Base-by-base conservation (phyloP, 2,329 filamentous ascomycete genomes). In the Botryotinia globosa region DNA sequence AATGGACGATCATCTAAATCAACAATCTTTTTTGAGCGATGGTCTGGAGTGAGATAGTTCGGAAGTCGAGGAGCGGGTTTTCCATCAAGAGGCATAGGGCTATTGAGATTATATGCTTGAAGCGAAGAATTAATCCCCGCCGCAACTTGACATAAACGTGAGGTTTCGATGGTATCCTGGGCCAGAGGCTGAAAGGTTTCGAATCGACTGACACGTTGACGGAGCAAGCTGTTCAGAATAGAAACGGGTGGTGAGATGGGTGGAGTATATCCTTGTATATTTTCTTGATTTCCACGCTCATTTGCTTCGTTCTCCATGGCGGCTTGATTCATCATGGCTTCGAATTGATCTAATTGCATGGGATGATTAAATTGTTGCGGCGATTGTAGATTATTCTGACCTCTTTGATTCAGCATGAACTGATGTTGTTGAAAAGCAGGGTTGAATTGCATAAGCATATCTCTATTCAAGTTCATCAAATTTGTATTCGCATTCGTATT, bases 41-140 rank as follows among this genome's bases (percentile, higher is more conserved):
- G 48, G 20, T 56, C 65, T n/a, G 39, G 39, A 8, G 5, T 18
- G 4, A 67, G 48, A 18, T 32, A 32, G 6, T 56, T 37, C 18
- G 32, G 18, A 18, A 56, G 32, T 22, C 34, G 48, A 25, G 25
- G 16, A 56, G 9, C 34, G 5, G 48, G 34, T 5, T 25, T 67
- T 42, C 65, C 48, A 32, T 67, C 34, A 42, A 67, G 42, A 42
- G 65, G 65, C 65, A 56, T 67, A 22, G 34, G 48, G 6, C 34
- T 25, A 25, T 67, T 42, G n/a, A 67, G 65, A 32, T 42, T 56
- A 32, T 67, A 29, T 5, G 0, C 37, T 14, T 37, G 48, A 42
- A 67, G 48, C 10, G 65, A 67, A 32, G 16, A 16, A 16, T 16
- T 51, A 6, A 67, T 42, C 0, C 18, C 3, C 16, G 20, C 32